phyloP scores from a whole-genome alignment of 176 grass and related monocot genomes.

The Rhipidocladum racemiflorum region DNA sequence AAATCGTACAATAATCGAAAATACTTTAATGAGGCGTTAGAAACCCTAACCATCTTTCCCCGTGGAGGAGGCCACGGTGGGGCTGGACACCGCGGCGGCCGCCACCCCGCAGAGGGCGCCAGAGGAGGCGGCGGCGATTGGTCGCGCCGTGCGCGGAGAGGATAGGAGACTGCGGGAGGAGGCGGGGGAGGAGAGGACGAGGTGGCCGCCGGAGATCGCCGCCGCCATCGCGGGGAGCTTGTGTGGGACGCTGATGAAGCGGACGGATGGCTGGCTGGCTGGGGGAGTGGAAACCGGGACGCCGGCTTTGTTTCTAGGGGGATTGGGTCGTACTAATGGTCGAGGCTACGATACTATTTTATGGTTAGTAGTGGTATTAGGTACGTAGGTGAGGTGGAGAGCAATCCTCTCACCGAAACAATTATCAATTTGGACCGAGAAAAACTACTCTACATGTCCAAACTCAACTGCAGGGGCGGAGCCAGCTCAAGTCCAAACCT shows the following conservation, averaged over 20 bases:
- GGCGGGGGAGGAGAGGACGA: conserved; percentile 22
- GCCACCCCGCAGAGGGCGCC: conserved; percentile 17
- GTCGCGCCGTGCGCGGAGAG: neutral
- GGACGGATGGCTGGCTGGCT: too few species aligned
- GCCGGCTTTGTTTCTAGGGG: too few species aligned
- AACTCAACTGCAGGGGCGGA: too few species aligned
- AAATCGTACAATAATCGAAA: neutral
- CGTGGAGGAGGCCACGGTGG: neutral
- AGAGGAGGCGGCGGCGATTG: conserved; percentile 28
- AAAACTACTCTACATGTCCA: too few species aligned
- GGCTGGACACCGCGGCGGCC: conserved; percentile 33
- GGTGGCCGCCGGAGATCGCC: conserved; percentile 33
- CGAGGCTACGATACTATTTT: too few species aligned
- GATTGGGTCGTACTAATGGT: too few species aligned
- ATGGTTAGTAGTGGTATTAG: too few species aligned
- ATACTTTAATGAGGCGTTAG: neutral
- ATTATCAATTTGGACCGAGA: too few species aligned
- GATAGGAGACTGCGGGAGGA: neutral
- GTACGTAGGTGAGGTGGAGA: too few species aligned
- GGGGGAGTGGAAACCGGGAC: neutral
- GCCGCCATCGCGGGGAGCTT: conserved; percentile 31
- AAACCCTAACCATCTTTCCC: conserved; percentile 39
- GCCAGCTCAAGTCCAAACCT: too few species aligned
- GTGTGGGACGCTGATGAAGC: neutral
- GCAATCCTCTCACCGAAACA: too few species aligned